These are phyloP conservation scores for Mortierella alpina DNA, from an alignment of 192 early-diverging fungal genomes.

Conservation along the genomic window DNA sequence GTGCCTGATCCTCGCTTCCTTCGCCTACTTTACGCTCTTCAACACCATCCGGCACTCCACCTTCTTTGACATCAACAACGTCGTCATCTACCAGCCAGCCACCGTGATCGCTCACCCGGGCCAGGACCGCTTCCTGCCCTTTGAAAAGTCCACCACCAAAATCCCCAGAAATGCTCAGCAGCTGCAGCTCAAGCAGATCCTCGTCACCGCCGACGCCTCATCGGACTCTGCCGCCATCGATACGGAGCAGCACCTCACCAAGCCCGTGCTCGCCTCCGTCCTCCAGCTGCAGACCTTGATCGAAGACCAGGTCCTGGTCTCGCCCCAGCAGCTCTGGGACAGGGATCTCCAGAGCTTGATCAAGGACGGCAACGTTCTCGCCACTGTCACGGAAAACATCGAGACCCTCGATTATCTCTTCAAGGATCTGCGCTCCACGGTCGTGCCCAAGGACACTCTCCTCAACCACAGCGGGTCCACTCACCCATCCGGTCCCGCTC, in stretches of 20 bases:
- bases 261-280: conserved; percentile 56
- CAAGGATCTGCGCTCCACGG: conserved; percentile 46
- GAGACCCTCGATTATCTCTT: conserved; percentile 54
- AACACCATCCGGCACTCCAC: conserved; percentile 75
- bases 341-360: conserved; percentile 36
- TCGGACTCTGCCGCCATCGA: conserved; percentile 14
- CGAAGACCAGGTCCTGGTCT: conserved; percentile 44
- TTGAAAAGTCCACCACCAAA: conserved; percentile 58
- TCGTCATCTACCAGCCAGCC: conserved; percentile 55
- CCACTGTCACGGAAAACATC: conserved; percentile 48
- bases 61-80: conserved; percentile 61
- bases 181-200: conserved; percentile 73
- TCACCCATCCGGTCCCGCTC: conserved; percentile 14
- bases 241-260: conserved; percentile 39
- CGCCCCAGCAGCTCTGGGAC: conserved; percentile 43
- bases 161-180: conserved; percentile 51
- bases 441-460: conserved; percentile 1
- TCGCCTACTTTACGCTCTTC: conserved; percentile 81
- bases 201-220: conserved; percentile 47
- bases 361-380: conserved; percentile 39
- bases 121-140: conserved; percentile 41
- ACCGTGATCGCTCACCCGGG: conserved; percentile 53
- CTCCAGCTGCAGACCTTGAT: conserved; percentile 56
- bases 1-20: conserved; percentile 77
- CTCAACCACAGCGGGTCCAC: conserved; percentile 9